phyloP scores from a whole-genome alignment of 441 rosid species.

The Pelargonium citronellum region DNA sequence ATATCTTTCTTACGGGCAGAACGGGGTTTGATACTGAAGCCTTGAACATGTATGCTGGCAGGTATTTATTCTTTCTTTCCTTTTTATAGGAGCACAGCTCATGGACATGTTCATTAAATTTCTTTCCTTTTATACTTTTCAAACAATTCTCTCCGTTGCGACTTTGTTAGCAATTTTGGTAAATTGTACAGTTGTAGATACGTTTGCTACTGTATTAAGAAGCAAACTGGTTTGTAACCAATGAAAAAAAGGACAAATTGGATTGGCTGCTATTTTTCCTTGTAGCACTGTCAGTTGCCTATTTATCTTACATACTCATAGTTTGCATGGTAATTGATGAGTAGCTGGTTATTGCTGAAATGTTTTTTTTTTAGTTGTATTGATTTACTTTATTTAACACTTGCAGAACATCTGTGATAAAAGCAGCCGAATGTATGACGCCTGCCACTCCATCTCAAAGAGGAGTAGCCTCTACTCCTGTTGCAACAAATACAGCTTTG shows the following conservation, averaged over 20 bases:
- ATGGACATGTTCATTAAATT: background rate
- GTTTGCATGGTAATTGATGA: constrained; percentile 2
- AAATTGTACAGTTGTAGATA: background rate
- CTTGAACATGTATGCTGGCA: constrained; percentile 23
- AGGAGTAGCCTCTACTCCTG: constrained; percentile 27
- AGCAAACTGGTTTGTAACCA: constrained; percentile 8
- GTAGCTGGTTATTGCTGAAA: background rate
- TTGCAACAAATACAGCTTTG: background rate
- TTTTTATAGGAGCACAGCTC: constrained; percentile 2
- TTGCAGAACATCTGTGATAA: constrained; percentile 43
- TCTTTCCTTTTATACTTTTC: constrained; percentile 10
- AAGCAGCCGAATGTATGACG: constrained; percentile 40
- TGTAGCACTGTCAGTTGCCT: background rate
- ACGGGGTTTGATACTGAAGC: constrained; percentile 48
- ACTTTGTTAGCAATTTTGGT: constrained; percentile 10
- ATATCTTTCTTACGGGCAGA: constrained; percentile 54
- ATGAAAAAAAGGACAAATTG: background rate
- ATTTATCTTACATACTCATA: background rate
- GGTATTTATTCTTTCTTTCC: constrained; percentile 36
- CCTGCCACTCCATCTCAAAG: constrained; percentile 23
- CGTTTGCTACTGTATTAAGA: constrained; percentile 9
- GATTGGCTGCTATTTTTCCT: background rate
- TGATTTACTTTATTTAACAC: constrained; percentile 10
- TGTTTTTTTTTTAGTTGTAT: background rate
- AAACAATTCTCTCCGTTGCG: constrained; percentile 4